Conservation (phyloP, 768 basidiomycete species). For the Amanita brunnescens region DNA sequence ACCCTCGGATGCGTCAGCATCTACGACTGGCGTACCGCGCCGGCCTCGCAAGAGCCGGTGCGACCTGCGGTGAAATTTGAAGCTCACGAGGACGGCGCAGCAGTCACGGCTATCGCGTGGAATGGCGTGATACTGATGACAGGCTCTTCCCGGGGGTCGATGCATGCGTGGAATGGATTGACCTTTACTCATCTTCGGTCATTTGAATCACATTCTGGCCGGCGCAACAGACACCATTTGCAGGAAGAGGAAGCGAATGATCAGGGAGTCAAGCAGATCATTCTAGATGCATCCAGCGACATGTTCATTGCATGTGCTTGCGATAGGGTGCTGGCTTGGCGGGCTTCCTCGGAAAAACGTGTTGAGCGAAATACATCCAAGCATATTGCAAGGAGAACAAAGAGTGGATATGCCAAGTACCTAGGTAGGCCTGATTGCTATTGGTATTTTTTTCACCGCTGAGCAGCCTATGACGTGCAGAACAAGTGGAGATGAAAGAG, state of each 20-base stretch:
- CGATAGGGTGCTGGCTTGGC: slow-evolving; percentile 60
- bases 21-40: slow-evolving; percentile 38
- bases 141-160: slow-evolving; percentile 54
- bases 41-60: slow-evolving; percentile 12
- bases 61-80: slow-evolving; percentile 42
- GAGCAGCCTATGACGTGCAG: slow-evolving; percentile 25
- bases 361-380: slow-evolving; percentile 21
- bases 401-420: slow-evolving; percentile 29
- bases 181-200: slow-evolving; percentile 49
- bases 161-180: slow-evolving; percentile 57
- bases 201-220: slow-evolving; percentile 38
- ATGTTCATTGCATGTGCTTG: slow-evolving; percentile 53
- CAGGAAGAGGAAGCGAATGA: slow-evolving; percentile 15
- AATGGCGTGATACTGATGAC: slow-evolving; percentile 51
- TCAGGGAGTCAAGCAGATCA: slow-evolving; percentile 45
- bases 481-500: slow-evolving; percentile 53
- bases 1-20: slow-evolving; percentile 54
- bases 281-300: slow-evolving; percentile 44
- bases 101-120: slow-evolving; percentile 55
- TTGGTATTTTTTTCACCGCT: background rate
- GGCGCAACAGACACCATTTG: slow-evolving; percentile 3
- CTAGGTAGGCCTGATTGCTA: slow-evolving; percentile 28
- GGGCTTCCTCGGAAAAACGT: slow-evolving; percentile 32
- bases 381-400: slow-evolving; percentile 19
- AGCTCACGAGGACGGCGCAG: slow-evolving; percentile 52